phyloP scores from a whole-genome alignment of 352 stramenopile species.

The Pilasporangium apinafurcum region DNA sequence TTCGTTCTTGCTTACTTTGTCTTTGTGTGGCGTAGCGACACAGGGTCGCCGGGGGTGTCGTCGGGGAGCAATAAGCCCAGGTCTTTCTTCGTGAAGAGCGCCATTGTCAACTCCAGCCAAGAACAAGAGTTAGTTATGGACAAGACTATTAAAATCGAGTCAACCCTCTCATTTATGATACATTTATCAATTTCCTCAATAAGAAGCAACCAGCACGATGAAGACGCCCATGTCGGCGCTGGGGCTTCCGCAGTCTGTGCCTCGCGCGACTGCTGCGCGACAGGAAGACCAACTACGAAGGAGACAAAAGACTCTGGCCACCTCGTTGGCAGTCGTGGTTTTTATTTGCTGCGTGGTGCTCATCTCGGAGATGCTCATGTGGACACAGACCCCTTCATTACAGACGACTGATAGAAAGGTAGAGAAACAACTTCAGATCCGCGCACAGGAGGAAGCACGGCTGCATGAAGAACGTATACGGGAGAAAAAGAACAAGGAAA shows the following conservation, averaged over 20 bases:
- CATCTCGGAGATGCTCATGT: conserved; percentile 31
- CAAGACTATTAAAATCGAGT: too few species aligned
- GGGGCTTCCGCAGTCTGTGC: conserved; percentile 35
- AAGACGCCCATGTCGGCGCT: conserved; percentile 57
- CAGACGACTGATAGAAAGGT: conserved; percentile 14
- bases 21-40: conserved; percentile 75
- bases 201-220: conserved; percentile 15
- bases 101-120: conserved; percentile 32
- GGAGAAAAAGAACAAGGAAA: conserved; percentile 1
- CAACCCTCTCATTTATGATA: conserved; percentile 4
- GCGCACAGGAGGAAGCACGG: conserved; percentile 9
- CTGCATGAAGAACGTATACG: conserved; percentile 10
- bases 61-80: conserved; percentile 75
- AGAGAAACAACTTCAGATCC: conserved; percentile 12
- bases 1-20: conserved; percentile 24
- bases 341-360: conserved; percentile 18
- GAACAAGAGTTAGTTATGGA: background rate
- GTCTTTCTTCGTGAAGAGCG: conserved; percentile 87
- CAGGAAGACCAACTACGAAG: conserved; percentile 4
- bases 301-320: conserved; percentile 10
- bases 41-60: conserved; percentile 64
- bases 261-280: conserved; percentile 9
- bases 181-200: too few species aligned
- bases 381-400: conserved; percentile 25
- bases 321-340: conserved; percentile 9